Percentiles rank a stretch among this genome's conserved stretches.
These are phyloP conservation scores for Closterium sp. DNA, from an alignment of 139 green algal genomes.

Conservation along the genomic window DNA sequence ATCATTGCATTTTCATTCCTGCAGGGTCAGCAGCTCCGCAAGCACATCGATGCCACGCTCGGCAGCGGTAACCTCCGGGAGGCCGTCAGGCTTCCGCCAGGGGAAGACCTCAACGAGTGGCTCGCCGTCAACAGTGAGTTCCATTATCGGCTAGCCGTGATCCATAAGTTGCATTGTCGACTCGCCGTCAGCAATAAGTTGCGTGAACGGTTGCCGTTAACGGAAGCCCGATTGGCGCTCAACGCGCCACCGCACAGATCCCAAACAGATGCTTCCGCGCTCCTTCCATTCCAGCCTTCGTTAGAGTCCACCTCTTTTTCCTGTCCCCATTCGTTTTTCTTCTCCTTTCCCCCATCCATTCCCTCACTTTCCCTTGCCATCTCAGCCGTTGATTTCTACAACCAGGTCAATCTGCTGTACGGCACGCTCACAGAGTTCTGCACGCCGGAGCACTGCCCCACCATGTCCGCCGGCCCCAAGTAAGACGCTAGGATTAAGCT, in stretches of 20 bases:
- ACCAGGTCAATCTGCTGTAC: slow-evolving; percentile 92
- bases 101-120: slow-evolving; percentile 90
- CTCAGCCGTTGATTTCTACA: slow-evolving; percentile 88
- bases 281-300: too few species aligned
- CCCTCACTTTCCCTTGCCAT: background rate
- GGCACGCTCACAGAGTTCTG: slow-evolving; percentile 90
- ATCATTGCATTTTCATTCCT: background rate
- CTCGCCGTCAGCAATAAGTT: background rate
- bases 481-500: slow-evolving; percentile 14
- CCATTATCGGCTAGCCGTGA: background rate
- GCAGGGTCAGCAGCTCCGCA: slow-evolving; percentile 42
- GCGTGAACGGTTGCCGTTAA: background rate
- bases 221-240: too few species aligned
- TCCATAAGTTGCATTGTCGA: background rate
- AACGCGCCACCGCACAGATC: too few species aligned
- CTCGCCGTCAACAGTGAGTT: slow-evolving; percentile 79
- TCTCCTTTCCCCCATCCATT: background rate
- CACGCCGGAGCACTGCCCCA: slow-evolving; percentile 81
- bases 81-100: slow-evolving; percentile 53
- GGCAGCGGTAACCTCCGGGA: slow-evolving; percentile 56
- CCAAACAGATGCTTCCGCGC: too few species aligned
- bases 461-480: slow-evolving; percentile 92
- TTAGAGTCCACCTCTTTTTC: too few species aligned
- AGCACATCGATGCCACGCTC: slow-evolving; percentile 60
- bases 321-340: too few species aligned